Evolutionary conservation across 495 filamentous ascomycete species (phyloP).

Genomic region (Penicillium pulvis): DNA sequence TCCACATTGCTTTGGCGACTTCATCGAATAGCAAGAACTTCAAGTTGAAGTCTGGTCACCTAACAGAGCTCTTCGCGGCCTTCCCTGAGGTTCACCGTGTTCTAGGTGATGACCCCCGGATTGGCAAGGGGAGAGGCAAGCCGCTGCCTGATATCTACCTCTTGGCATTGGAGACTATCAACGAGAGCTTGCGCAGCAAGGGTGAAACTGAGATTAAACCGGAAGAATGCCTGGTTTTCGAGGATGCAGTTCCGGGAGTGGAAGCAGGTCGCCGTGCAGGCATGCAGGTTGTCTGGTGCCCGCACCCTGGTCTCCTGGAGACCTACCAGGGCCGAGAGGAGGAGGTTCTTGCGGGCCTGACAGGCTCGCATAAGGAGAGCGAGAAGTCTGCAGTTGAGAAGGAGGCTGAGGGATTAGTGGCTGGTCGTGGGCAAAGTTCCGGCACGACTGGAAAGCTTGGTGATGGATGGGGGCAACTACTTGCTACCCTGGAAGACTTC

Average conservation of each 20-base stretch:
- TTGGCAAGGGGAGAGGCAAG: slow-evolving; percentile 81
- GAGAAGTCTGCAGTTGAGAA: slow-evolving; percentile 49
- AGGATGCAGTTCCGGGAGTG: slow-evolving; percentile 90
- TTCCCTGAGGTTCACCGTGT: slow-evolving; percentile 72
- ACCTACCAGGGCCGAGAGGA: slow-evolving; percentile 75
- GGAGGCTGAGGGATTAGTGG: slow-evolving; percentile 44
- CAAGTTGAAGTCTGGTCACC: slow-evolving; percentile 75
- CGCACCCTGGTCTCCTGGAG: slow-evolving; percentile 76
- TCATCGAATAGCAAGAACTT: slow-evolving; percentile 73
- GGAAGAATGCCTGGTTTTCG: slow-evolving; percentile 93
- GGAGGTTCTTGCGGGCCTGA: slow-evolving; percentile 82
- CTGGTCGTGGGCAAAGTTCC: slow-evolving; percentile 48
- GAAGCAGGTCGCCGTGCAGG: slow-evolving; percentile 90
- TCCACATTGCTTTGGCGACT: slow-evolving; percentile 87
- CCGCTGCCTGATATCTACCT: slow-evolving; percentile 95
- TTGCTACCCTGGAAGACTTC: slow-evolving; percentile 65
- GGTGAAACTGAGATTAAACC: slow-evolving; percentile 71
- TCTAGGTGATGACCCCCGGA: slow-evolving; percentile 83
- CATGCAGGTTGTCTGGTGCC: slow-evolving; percentile 94
- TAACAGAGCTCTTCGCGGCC: slow-evolving; percentile 68
- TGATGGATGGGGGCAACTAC: slow-evolving; percentile 74
- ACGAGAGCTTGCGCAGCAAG: slow-evolving; percentile 59
- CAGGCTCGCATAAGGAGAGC: slow-evolving; percentile 63
- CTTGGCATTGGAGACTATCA: slow-evolving; percentile 82
- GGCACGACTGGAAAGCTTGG: slow-evolving; percentile 53